Percentiles rank a stretch among this genome's conserved stretches.
These are phyloP conservation scores for Plasmodium sp. DNA, from an alignment of 169 alveolate genomes.

Conservation along the genomic window DNA sequence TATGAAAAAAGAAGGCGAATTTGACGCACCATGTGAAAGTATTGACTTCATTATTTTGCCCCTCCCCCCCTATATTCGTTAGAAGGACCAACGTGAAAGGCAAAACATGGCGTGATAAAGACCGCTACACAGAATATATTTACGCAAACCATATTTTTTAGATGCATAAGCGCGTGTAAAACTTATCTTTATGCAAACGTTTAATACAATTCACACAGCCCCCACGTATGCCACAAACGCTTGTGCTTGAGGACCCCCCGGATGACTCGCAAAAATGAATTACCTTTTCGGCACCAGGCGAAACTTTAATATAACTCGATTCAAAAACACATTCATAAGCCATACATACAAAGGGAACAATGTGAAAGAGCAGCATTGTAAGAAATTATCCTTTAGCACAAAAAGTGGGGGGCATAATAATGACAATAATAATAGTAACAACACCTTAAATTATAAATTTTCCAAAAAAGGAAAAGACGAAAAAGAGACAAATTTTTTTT, in stretches of 20 bases:
- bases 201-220: background rate
- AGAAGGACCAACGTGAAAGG: background rate
- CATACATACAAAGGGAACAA: constrained; percentile 3
- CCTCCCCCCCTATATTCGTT: background rate
- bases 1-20: background rate
- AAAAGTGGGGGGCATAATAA: background rate
- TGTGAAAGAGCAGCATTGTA: constrained; percentile 8
- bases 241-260: background rate
- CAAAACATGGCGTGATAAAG: background rate
- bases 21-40: background rate
- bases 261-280: constrained; percentile 25
- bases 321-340: background rate
- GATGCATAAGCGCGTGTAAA: background rate
- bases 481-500: constrained; percentile 10
- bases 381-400: constrained; percentile 28
- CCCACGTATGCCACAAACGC: background rate
- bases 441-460: background rate
- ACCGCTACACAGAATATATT: background rate
- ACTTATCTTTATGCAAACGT: background rate
- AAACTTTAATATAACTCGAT: background rate
- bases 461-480: constrained; percentile 20
- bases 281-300: background rate
- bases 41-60: background rate
- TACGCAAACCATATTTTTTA: background rate
- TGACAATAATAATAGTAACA: background rate